Evolutionary conservation across 768 basidiomycete genomes (phyloP).

Genomic region (Cubamyces sp.): DNA sequence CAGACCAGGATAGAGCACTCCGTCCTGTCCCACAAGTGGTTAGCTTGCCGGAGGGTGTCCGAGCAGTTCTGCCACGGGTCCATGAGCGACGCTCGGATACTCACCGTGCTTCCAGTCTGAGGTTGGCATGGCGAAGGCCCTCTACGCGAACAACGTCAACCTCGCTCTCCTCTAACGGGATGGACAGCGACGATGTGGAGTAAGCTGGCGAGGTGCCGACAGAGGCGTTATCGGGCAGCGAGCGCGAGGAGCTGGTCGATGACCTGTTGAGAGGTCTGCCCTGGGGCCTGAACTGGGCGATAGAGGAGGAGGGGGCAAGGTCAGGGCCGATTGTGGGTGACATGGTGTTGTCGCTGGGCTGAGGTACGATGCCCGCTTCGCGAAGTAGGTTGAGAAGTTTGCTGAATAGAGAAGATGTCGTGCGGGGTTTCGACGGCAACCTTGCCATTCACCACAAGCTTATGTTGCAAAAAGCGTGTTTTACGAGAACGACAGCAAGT

Average conservation of each 20-base stretch:
- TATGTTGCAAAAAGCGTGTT: background rate
- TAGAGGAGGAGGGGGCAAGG: conserved; percentile 17
- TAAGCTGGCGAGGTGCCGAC: conserved; percentile 33
- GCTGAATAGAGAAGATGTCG: conserved; percentile 22
- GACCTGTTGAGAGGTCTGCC: conserved; percentile 17
- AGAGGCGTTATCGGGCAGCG: conserved; percentile 23
- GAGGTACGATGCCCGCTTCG: conserved; percentile 21
- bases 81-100: conserved; percentile 36
- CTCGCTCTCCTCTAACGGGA: conserved; percentile 41
- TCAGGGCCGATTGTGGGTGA: conserved; percentile 30
- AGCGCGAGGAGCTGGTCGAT: conserved; percentile 24
- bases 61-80: conserved; percentile 18
- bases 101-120: conserved; percentile 73
- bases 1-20: conserved; percentile 37
- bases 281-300: conserved; percentile 11
- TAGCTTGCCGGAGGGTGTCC: conserved; percentile 30
- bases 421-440: conserved; percentile 20
- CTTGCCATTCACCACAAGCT: conserved; percentile 15
- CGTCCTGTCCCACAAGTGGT: conserved; percentile 29
- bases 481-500: background rate
- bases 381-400: conserved; percentile 26
- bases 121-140: conserved; percentile 60
- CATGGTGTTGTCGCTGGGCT: conserved; percentile 20
- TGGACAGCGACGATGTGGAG: conserved; percentile 38
- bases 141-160: conserved; percentile 55